Conservation (phyloP, 768 basidiomycete species). For the Trametes meyenii region DNA sequence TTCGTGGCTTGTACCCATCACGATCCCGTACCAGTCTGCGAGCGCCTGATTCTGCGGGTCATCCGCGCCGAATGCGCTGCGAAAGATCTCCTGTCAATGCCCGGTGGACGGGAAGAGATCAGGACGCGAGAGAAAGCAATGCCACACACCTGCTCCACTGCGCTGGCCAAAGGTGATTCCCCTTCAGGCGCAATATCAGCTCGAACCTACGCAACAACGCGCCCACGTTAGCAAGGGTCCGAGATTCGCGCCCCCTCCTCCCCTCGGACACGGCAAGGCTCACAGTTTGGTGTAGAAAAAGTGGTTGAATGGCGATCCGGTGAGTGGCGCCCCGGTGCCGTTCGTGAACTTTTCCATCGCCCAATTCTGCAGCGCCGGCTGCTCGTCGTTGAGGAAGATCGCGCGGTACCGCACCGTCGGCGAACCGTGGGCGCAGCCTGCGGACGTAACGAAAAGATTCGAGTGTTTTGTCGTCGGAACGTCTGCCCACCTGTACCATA, state of each 20-base stretch:
- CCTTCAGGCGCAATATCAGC: slow-evolving; percentile 64
- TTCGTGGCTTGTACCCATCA: slow-evolving; percentile 76
- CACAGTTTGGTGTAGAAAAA: slow-evolving; percentile 60
- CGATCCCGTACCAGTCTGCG: slow-evolving; percentile 67
- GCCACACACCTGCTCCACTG: slow-evolving; percentile 42
- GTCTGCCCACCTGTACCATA: slow-evolving; percentile 66
- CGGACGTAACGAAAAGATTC: slow-evolving; percentile 48
- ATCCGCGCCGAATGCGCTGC: slow-evolving; percentile 55
- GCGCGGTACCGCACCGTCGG: slow-evolving; percentile 74
- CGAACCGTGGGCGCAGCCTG: slow-evolving; percentile 52
- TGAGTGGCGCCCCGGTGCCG: slow-evolving; percentile 51
- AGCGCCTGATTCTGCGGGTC: slow-evolving; percentile 62
- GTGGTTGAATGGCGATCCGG: slow-evolving; percentile 63
- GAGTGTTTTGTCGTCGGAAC: slow-evolving; percentile 59
- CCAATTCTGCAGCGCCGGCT: slow-evolving; percentile 73
- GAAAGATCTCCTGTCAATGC: no score
- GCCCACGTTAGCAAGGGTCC: not conserved
- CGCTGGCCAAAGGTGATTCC: slow-evolving; percentile 71
- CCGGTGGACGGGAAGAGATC: not conserved
- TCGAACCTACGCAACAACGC: slow-evolving; percentile 51
- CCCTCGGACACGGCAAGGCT: slow-evolving; percentile 26
- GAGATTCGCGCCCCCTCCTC: no score
- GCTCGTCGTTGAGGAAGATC: slow-evolving; percentile 78
- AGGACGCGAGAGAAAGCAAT: not conserved
- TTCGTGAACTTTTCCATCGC: slow-evolving; percentile 70